phyloP scores from a whole-genome alignment of 345 rosid genomes.

The Excoecaria cochinchinensis region DNA sequence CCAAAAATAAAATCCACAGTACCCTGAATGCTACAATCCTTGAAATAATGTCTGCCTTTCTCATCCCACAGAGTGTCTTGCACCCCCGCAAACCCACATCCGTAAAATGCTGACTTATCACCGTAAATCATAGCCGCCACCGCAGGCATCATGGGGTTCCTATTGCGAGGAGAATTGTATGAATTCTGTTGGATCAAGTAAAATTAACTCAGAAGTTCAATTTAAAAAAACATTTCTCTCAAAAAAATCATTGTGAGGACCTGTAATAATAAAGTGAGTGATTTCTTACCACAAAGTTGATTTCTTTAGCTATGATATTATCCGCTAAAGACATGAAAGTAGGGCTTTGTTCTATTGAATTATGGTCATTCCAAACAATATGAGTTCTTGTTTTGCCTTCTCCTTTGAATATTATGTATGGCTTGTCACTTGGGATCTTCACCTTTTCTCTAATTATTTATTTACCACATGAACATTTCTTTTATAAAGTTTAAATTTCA shows the following conservation, averaged over 20 bases:
- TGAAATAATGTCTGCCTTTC: conserved; percentile 66
- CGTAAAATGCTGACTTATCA: conserved; percentile 55
- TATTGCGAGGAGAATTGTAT: conserved; percentile 44
- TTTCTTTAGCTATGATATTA: conserved; percentile 50
- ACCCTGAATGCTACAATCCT: conserved; percentile 63
- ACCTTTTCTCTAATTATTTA: conserved; percentile 59
- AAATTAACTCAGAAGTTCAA: neutral
- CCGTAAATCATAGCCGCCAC: conserved; percentile 68
- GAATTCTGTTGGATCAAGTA: conserved; percentile 47
- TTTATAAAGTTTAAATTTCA: neutral
- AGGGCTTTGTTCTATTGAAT: conserved; percentile 41
- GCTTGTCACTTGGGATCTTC: conserved; percentile 61
- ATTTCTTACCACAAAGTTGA: conserved; percentile 51
- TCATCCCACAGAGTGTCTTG: conserved; percentile 88
- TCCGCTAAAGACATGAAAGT: conserved; percentile 68
- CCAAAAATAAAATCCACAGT: conserved; percentile 90
- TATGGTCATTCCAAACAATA: conserved; percentile 68
- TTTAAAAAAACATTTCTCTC: neutral
- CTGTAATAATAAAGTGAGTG: neutral
- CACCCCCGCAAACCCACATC: conserved; percentile 57
- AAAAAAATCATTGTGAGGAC: no score
- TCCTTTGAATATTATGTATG: conserved; percentile 59
- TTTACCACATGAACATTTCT: neutral
- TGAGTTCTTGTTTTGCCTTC: conserved; percentile 46
- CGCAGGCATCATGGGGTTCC: conserved; percentile 46